Percentiles rank a stretch among this genome's conserved stretches.
phyloP scores from a whole-genome alignment of 257 asterid genomes.

The Pogostemon cablin region DNA sequence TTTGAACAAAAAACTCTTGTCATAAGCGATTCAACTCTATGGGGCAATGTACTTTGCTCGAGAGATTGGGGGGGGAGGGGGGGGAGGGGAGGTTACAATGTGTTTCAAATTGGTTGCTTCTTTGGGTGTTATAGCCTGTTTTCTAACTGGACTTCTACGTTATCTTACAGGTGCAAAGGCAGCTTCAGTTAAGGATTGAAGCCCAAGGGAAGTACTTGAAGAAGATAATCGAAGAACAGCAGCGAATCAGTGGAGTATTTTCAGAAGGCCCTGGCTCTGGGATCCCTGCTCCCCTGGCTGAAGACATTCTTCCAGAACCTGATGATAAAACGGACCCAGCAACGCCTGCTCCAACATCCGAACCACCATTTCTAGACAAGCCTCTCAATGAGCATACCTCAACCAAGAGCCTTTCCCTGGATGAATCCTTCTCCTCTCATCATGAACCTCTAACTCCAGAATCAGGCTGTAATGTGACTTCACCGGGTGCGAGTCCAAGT shows the following conservation, averaged over 20 bases:
- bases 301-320: conserved; percentile 47
- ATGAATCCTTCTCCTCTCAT: conserved; percentile 77
- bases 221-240: conserved; percentile 96
- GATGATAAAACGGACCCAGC: conserved; percentile 67
- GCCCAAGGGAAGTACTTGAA: conserved; percentile 97
- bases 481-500: conserved; percentile 50
- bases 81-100: neutral
- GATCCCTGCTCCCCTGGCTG: conserved; percentile 46
- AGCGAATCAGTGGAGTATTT: conserved; percentile 74
- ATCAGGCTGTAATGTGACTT: conserved; percentile 54
- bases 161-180: conserved; percentile 83
- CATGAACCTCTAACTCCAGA: conserved; percentile 89
- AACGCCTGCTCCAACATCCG: conserved; percentile 85
- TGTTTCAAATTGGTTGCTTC: conserved; percentile 15
- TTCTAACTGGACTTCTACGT: conserved; percentile 8
- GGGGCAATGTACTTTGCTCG: too few relatives aligned
- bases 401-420: conserved; percentile 64
- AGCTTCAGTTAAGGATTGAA: conserved; percentile 88
- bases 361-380: conserved; percentile 57
- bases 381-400: conserved; percentile 50
- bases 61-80: conserved; percentile 1
- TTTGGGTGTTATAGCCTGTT: neutral
- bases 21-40: too few relatives aligned
- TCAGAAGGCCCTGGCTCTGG: conserved; percentile 62
- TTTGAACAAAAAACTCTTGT: neutral